These are phyloP conservation scores for Excoecaria agallocha DNA, from an alignment of 345 rosid genomes.

Conservation along the genomic window DNA sequence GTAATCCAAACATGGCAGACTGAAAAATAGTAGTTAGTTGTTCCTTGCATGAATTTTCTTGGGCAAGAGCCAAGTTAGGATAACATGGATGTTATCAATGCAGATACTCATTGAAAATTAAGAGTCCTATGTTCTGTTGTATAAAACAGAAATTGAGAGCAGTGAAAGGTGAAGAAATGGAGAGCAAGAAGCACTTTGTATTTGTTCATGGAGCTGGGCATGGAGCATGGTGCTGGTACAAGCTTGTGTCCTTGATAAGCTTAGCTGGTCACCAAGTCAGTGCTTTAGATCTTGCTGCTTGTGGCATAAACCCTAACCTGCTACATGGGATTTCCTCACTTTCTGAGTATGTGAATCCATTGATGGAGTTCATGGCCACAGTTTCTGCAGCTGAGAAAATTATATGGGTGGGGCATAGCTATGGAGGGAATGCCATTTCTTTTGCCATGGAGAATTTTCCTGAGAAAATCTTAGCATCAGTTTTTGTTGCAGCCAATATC, in stretches of 20 bases:
- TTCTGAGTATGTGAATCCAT: slow-evolving; percentile 45
- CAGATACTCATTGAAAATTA: no score
- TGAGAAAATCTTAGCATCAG: slow-evolving; percentile 40
- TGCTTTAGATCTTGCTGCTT: slow-evolving; percentile 46
- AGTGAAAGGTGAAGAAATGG: slow-evolving; percentile 2
- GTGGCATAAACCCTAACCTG: slow-evolving; percentile 34
- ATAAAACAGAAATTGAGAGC: neutral
- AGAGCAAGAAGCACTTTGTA: slow-evolving; percentile 39
- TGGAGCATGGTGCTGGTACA: slow-evolving; percentile 78
- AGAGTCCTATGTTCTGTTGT: no score
- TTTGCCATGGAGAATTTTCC: slow-evolving; percentile 58
- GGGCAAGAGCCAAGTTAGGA: no score
- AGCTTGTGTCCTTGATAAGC: slow-evolving; percentile 38
- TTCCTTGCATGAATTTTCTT: no score
- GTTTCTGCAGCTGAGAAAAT: slow-evolving; percentile 41
- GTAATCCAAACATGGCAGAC: no score
- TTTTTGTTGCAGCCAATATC: slow-evolving; percentile 52
- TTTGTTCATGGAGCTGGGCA: slow-evolving; percentile 53
- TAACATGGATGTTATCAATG: no score
- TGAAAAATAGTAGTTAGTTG: no score
- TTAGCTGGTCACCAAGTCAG: slow-evolving; percentile 47
- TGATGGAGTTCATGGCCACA: slow-evolving; percentile 51
- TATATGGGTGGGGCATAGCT: slow-evolving; percentile 62
- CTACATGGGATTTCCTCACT: slow-evolving; percentile 31
- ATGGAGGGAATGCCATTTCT: slow-evolving; percentile 43